Base-by-base conservation (phyloP, 1,284 basidiomycete genomes). In the Entoloma clypeatum region DNA sequence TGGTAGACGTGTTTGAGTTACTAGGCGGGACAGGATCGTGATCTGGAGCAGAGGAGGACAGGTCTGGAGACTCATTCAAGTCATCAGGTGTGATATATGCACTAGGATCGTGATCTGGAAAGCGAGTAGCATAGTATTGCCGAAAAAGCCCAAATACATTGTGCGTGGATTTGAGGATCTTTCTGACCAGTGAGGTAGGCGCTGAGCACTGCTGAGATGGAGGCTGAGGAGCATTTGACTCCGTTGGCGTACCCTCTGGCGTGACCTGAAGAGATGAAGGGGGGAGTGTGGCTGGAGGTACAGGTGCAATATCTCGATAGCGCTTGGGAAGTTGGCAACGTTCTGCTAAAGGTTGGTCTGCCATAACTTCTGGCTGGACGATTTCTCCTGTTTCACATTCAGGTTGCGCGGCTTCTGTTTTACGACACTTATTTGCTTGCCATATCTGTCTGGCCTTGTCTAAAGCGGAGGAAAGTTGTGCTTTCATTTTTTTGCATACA, bases 121-220 rank as follows among this genome's bases (percentile, higher is more conserved):
- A n/a, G n/a, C n/a, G n/a, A n/a, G n/a, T 39, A 36, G 26, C 28
- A 25, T 34, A 11, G 16, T 43, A 43, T 13, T 39, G 27, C 7
- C 27, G 26, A 21, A 28, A 29, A 22, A 36, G 34, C 7, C 26
- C 25, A 38, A 38, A 38, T 29, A 8, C 23, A 29, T 29, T 38
- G 14, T 11, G n/a, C 11, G 14, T 3, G 14, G 36, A 38, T 32
- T 32, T 14, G 1, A 18, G 13, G 3, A 32, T 5, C 16, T 19
- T 17, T 32, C 16, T 32, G 3, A 18, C 16, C 3, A 16, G 1
- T 7, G 16, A n/a, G n/a, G n/a, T n/a, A n/a, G n/a, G n/a, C n/a
- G n/a, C n/a, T 19, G 31, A 11, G 4, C 18, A 21, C n/a, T 32
- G 3, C 17, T 32, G 3, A 10, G 31, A 32, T 30, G 28, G 28